Percentiles rank a stretch among this genome's conserved stretches.
These are phyloP conservation scores for Aspergillus leporis DNA, from an alignment of 495 filamentous ascomycete genomes.

Conservation along the genomic window DNA sequence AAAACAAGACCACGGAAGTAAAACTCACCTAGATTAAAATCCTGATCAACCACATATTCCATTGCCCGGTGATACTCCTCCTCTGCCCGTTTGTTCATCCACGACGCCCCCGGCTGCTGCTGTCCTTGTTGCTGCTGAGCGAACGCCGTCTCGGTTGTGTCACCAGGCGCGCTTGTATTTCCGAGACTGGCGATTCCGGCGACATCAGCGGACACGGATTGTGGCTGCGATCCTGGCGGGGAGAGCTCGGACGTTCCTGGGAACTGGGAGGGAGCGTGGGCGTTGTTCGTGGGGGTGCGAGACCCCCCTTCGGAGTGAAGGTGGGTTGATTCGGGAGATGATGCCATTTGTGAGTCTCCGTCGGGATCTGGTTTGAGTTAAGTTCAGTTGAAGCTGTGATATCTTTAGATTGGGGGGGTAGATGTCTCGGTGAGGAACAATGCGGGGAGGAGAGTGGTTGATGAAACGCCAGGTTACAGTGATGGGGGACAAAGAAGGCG, in stretches of 20 bases:
- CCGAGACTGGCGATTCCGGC: slow-evolving; percentile 8
- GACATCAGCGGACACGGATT: slow-evolving; percentile 16
- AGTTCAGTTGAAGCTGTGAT: slow-evolving; percentile 1
- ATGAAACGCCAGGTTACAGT: neutral
- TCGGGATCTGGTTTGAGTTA: slow-evolving; percentile 41
- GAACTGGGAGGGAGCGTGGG: slow-evolving; percentile 21
- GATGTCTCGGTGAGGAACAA: neutral
- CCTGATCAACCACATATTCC: slow-evolving; percentile 49
- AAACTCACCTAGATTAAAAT: slow-evolving; percentile 45
- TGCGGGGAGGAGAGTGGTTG: slow-evolving; percentile 10
- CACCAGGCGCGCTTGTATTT: neutral
- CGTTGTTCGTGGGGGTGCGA: slow-evolving; percentile 37
- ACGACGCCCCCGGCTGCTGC: slow-evolving; percentile 42
- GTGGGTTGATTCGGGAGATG: slow-evolving; percentile 46
- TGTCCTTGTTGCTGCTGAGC: slow-evolving; percentile 14
- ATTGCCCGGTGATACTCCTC: slow-evolving; percentile 60
- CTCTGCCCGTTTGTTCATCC: slow-evolving; percentile 59
- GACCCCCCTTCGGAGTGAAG: slow-evolving; percentile 35
- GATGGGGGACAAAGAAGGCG: neutral
- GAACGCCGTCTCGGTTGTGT: neutral
- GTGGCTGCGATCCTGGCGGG: slow-evolving; percentile 54
- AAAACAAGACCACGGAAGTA: neutral
- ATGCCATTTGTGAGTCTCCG: slow-evolving; percentile 60
- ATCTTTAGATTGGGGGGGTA: slow-evolving; percentile 1
- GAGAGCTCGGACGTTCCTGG: slow-evolving; percentile 47